These are phyloP conservation scores for Rhododendron molle DNA, from an alignment of 148 eudicot species.

Conservation along the genomic window DNA sequence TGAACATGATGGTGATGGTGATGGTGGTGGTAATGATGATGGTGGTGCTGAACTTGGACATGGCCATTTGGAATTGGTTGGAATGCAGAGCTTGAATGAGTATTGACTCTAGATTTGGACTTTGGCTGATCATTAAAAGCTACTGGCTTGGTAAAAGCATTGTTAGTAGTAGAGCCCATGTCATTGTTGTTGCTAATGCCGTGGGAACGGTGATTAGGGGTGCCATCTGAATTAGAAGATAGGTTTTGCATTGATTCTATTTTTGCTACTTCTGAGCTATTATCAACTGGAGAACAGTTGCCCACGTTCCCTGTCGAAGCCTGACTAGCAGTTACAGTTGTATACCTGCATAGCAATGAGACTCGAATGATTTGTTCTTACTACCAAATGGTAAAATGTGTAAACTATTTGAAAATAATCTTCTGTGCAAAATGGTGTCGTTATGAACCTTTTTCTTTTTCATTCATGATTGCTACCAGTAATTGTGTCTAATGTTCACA, in stretches of 20 bases:
- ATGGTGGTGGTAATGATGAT: conserved; percentile 51
- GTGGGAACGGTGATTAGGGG: conserved; percentile 50
- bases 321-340: conserved; percentile 39
- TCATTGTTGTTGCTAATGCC: conserved; percentile 69
- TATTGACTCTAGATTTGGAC: conserved; percentile 35
- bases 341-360: conserved; percentile 44
- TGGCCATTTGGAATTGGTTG: conserved; percentile 31
- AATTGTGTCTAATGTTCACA: no score
- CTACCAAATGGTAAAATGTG: no score
- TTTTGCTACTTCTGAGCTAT: conserved; percentile 62
- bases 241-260: conserved; percentile 30
- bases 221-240: conserved; percentile 35
- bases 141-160: conserved; percentile 34
- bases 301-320: conserved; percentile 61
- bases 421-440: no score
- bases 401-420: no score
- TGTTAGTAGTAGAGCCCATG: conserved; percentile 65
- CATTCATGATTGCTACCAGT: no score
- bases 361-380: neutral
- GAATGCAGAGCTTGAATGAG: conserved; percentile 31
- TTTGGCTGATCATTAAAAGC: conserved; percentile 26
- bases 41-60: conserved; percentile 49
- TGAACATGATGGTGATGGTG: conserved; percentile 55
- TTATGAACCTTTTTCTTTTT: no score
- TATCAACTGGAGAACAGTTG: conserved; percentile 59